Percentiles rank a stretch among this genome's conserved stretches.
Evolutionary conservation across 306 rosid genomes (phyloP).

Genomic region (Heteromeles arbutifolia): DNA sequence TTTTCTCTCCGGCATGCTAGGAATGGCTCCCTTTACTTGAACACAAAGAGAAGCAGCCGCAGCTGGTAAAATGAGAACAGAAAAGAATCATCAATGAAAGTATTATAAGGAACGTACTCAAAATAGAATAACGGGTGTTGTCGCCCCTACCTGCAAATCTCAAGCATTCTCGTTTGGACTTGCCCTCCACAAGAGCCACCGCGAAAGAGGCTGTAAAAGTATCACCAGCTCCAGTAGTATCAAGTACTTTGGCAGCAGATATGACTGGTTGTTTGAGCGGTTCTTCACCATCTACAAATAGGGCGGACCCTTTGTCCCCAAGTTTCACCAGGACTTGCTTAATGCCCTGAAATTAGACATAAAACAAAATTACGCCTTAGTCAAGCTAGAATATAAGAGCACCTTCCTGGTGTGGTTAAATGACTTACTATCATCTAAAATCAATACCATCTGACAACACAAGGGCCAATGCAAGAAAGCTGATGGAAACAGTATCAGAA

Average conservation of each 20-base stretch:
- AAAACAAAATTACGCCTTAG: background rate
- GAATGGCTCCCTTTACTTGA: slow-evolving; percentile 95
- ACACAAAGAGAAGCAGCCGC: slow-evolving; percentile 96
- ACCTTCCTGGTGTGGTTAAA: background rate
- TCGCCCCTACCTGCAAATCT: slow-evolving; percentile 58
- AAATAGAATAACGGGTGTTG: background rate
- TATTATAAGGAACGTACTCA: background rate
- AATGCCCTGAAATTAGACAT: slow-evolving; percentile 56
- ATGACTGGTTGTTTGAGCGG: slow-evolving; percentile 66
- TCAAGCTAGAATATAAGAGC: background rate
- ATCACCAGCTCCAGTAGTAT: slow-evolving; percentile 94
- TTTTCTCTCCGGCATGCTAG: slow-evolving; percentile 87
- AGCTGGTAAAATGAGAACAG: slow-evolving; percentile 34
- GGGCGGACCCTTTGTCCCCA: slow-evolving; percentile 77
- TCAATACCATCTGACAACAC: background rate
- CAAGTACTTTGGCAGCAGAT: slow-evolving; percentile 51
- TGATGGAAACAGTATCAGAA: background rate
- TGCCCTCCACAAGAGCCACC: slow-evolving; percentile 79
- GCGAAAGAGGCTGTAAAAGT: slow-evolving; percentile 93
- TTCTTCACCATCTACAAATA: slow-evolving; percentile 74
- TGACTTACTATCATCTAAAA: background rate
- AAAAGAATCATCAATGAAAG: slow-evolving; percentile 1
- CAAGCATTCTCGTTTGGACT: slow-evolving; percentile 65
- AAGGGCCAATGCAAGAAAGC: background rate
- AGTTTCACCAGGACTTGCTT: slow-evolving; percentile 88